These are phyloP conservation scores for Penicillium capsulatum DNA, from an alignment of 2,329 filamentous ascomycete genomes.

Conservation along the genomic window DNA sequence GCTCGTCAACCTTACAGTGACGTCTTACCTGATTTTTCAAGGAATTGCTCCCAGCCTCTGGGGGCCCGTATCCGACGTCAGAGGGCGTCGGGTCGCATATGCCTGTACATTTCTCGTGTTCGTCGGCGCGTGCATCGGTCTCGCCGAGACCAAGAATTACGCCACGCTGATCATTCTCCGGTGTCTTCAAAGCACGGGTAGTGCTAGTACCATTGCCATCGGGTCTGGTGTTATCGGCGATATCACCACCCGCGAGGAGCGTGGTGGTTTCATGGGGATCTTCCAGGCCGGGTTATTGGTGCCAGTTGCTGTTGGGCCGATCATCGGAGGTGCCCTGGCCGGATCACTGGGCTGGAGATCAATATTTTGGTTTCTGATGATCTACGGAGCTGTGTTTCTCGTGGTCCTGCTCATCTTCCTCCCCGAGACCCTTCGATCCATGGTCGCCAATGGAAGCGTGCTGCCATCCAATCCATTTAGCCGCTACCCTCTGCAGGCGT, in stretches of 20 bases:
- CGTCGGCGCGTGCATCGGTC: constrained; percentile 39
- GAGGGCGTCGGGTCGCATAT: constrained; percentile 42
- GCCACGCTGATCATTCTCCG: constrained; percentile 39
- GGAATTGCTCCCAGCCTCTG: constrained; percentile 43
- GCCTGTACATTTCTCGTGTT: constrained; percentile 40
- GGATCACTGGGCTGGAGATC: constrained; percentile 39
- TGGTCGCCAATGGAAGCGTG: constrained; percentile 34
- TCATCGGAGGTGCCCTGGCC: constrained; percentile 42
- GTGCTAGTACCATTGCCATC: constrained; percentile 43
- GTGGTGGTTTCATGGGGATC: constrained; percentile 42
- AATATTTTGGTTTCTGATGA: constrained; percentile 45
- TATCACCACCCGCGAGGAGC: constrained; percentile 39
- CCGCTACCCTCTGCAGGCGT: constrained; percentile 18
- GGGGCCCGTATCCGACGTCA: constrained; percentile 40
- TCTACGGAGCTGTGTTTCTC: constrained; percentile 36
- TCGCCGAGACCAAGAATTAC: constrained; percentile 39
- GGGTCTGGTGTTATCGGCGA: constrained; percentile 43
- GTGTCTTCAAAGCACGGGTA: constrained; percentile 44
- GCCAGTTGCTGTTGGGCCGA: constrained; percentile 39
- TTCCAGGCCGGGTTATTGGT: constrained; percentile 38
- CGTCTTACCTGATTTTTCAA: constrained; percentile 46
- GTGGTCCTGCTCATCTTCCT: constrained; percentile 31
- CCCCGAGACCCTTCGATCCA: constrained; percentile 40
- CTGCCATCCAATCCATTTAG: constrained; percentile 14
- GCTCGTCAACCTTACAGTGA: constrained; percentile 45